Evolutionary conservation across 768 basidiomycete species (phyloP).

Genomic region (Trametes punicea): DNA sequence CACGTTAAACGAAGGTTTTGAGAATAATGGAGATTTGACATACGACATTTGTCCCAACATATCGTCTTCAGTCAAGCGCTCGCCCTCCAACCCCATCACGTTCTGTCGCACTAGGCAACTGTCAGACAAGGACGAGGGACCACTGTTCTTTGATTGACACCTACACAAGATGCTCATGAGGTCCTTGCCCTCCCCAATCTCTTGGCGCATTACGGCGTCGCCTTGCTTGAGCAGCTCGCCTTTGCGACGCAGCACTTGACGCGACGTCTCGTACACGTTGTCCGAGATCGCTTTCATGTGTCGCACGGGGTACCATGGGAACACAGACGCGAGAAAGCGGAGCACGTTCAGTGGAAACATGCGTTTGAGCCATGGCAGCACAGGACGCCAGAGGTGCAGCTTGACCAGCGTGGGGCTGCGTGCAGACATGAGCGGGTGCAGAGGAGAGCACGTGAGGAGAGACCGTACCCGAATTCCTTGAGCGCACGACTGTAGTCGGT

Average conservation of each 20-base stretch:
- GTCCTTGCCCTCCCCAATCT: conserved; percentile 4
- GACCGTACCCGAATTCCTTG: conserved; percentile 3
- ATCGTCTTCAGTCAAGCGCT: not conserved
- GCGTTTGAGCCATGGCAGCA: not conserved
- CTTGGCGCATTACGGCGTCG: not conserved
- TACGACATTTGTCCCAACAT: conserved; percentile 11
- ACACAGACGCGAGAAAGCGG: not conserved
- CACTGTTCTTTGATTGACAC: too few relatives aligned
- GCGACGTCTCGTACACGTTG: not conserved
- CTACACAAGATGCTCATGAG: conserved; percentile 8
- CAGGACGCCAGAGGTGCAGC: not conserved
- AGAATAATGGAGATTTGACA: not conserved
- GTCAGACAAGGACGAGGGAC: not conserved
- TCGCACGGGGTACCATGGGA: not conserved
- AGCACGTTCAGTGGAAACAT: not conserved
- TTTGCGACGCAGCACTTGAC: not conserved
- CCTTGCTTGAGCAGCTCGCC: not conserved
- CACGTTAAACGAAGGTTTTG: not conserved
- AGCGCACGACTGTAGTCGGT: conserved; percentile 10
- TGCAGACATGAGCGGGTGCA: not conserved
- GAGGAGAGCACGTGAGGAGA: not conserved
- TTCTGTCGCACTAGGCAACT: not conserved
- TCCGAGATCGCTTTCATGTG: conserved; percentile 4
- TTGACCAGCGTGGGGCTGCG: not conserved
- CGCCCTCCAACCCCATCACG: not conserved